phyloP scores from a whole-genome alignment of 805 yeast species.

The Diddensiella transvaalensis region DNA sequence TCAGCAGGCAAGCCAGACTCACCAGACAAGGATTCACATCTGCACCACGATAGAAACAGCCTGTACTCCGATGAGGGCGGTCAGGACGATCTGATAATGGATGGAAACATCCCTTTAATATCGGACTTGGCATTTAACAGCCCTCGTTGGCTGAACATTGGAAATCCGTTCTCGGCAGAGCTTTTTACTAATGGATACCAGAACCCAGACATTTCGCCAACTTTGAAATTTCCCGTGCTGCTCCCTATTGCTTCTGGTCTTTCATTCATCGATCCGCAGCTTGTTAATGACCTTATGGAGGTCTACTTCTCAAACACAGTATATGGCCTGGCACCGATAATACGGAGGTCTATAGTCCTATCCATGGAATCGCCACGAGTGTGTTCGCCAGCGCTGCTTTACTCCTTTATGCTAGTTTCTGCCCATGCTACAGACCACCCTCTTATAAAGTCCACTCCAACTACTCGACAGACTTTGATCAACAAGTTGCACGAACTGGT shows the following conservation, averaged over 20 bases:
- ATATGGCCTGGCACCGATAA: constrained; percentile 27
- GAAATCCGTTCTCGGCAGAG: constrained; percentile 10
- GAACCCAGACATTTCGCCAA: not conserved
- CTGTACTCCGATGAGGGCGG: not conserved
- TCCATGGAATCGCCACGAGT: constrained; percentile 20
- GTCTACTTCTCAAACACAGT: constrained; percentile 28
- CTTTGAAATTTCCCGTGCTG: constrained; percentile 19
- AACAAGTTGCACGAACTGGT: constrained; percentile 21
- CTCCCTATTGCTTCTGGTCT: constrained; percentile 14
- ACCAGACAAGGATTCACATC: not conserved
- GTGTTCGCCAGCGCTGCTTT: constrained; percentile 25
- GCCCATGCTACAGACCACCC: constrained; percentile 32
- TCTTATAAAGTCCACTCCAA: constrained; percentile 26
- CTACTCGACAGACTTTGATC: constrained; percentile 27
- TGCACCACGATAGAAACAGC: not conserved
- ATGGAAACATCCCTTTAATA: not conserved
- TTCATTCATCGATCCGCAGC: constrained; percentile 20
- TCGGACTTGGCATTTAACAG: constrained; percentile 4
- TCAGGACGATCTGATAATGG: not conserved
- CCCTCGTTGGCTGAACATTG: constrained; percentile 14
- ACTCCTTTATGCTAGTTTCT: constrained; percentile 27
- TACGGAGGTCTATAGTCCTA: constrained; percentile 25
- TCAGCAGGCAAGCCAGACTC: not conserved
- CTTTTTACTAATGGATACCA: constrained; percentile 4
- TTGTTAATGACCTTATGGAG: constrained; percentile 27